Evolutionary conservation across 495 filamentous ascomycete genomes (phyloP).

Genomic region (Penicillium mononematosum): DNA sequence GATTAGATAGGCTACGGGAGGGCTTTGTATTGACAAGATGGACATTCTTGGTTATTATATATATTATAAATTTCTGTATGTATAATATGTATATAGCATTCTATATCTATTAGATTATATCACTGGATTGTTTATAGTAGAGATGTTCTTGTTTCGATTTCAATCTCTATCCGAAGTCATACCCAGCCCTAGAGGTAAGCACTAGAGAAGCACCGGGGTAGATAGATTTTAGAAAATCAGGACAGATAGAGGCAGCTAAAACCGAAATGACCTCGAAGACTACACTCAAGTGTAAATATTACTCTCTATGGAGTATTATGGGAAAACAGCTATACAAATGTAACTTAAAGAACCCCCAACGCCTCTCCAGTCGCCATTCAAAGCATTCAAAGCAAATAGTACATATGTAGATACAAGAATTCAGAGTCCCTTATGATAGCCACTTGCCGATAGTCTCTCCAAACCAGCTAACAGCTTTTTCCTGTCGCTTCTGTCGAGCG

Average conservation of each 20-base stretch:
- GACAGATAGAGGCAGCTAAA: not conserved
- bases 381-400: constrained; percentile 12
- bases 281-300: not conserved
- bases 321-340: not conserved
- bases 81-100: not conserved
- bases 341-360: constrained; percentile 6
- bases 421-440: constrained; percentile 31
- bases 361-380: constrained; percentile 8
- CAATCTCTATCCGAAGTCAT: no score
- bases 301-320: not conserved
- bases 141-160: not conserved
- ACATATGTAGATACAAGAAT: constrained; percentile 4
- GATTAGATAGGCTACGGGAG: constrained; percentile 23
- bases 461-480: constrained; percentile 56
- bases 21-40: no score
- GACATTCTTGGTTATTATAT: not conserved
- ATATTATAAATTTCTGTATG: not conserved
- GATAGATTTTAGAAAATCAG: no score
- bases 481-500: constrained; percentile 56
- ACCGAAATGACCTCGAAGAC: not conserved
- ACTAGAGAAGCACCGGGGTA: not conserved
- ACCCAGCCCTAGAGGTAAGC: not conserved
- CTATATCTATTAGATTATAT: not conserved
- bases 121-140: not conserved
- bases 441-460: constrained; percentile 51